Base-by-base conservation (phyloP, 371 early-diverging fungal genomes). In the Mortierella sp. region DNA sequence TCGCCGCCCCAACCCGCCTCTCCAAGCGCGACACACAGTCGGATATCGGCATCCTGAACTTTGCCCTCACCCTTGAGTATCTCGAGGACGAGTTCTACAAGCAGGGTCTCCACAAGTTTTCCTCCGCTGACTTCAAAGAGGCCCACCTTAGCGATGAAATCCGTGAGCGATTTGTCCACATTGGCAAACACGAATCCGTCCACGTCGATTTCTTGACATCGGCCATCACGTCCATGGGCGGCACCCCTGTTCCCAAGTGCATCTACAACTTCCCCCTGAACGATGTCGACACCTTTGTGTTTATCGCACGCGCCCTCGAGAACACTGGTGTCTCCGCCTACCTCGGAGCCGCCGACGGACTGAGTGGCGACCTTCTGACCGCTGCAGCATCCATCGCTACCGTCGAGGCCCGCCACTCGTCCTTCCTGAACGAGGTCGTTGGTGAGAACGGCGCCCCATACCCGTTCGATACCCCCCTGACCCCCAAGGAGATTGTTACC, bases 311-410 rank as follows among this genome's bases (percentile, higher is more conserved):
- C 13, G 82, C 86, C 14, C 80, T 90, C 58, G 90, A 90, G 73
- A 66, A 83, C 4, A 87, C 87, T 14, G 90, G 90, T 47, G 89
- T 89, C 26, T 70, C 73, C 11, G 88, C 89, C 10, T 90, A 90
- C 84, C 79, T 74, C 50, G 89, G 90, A 5, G 87, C 77, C 26
- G 69, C 76, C 55, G 40, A 76, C 8, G 63, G 65, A 9, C 34
- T 79, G 7, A 45, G 55, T 3, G 72, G 63, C 19, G 71, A 61
- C 31, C 44, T 75, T 16, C 6, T 79, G 47, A 72, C 76, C 0
- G 61, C 73, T 19, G 76, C 68, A 39, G 76, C 70, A 4, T 64
- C 73, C 2, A 76, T 80, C 40, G 16, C 47, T 4, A 73, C 80
- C 3, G 70, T 80, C 24, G 73, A 80, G 40, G 73, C 70, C 22